A percentile compares a stretch with the other conserved stretches of the same genome.
These are phyloP conservation scores for Diaporthe vaccinii DNA, from an alignment of 2,329 filamentous ascomycete species.

Conservation along the genomic window DNA sequence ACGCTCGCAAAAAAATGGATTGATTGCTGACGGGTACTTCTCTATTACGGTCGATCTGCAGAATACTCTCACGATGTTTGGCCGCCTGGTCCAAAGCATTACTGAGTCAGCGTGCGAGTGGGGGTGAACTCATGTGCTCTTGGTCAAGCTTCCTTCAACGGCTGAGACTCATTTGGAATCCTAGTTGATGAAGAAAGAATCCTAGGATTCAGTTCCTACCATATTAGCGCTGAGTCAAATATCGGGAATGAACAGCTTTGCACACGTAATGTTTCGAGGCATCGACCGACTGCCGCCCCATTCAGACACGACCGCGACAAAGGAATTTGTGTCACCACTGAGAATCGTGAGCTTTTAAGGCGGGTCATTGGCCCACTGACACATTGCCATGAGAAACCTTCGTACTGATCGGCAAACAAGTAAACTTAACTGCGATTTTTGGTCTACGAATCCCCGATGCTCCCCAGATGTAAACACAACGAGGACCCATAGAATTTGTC, in stretches of 20 bases:
- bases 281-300: background rate
- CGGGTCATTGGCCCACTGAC: background rate
- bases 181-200: background rate
- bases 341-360: background rate
- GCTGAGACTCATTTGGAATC: background rate
- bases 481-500: background rate
- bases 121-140: background rate
- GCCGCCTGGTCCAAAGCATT: background rate
- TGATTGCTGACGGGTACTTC: background rate
- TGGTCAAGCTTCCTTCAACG: background rate
- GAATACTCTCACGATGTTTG: background rate
- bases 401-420: slow-evolving; percentile 2
- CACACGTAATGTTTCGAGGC: background rate
- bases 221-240: background rate
- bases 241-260: background rate
- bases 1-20: background rate
- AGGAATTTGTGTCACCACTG: background rate
- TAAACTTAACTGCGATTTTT: background rate
- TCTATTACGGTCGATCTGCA: background rate
- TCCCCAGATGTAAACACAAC: background rate
- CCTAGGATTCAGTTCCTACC: background rate
- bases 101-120: background rate
- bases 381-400: background rate
- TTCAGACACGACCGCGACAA: background rate
- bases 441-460: background rate